Conservation (phyloP, 2,329 filamentous ascomycete genomes). For the Pseudogymnoascus sp. region DNA sequence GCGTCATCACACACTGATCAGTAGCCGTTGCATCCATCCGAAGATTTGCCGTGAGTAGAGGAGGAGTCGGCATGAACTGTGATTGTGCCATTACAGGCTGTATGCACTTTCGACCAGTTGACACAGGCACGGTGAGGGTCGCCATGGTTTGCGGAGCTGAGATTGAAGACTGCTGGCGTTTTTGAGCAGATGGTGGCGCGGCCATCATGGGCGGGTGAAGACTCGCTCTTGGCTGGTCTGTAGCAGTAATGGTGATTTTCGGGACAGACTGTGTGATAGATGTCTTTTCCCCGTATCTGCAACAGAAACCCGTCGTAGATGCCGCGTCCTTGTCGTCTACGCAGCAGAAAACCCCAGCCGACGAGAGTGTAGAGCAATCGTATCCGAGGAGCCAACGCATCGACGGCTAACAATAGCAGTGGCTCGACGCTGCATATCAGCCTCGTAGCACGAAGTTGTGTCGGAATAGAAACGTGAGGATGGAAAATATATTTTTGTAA, state of each 20-base stretch:
- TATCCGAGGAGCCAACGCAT: constrained; percentile 2
- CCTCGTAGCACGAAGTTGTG: background rate
- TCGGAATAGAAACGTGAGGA: background rate
- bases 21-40: constrained; percentile 2
- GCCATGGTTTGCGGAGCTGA: background rate
- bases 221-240: background rate
- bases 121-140: background rate
- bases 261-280: background rate
- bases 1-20: background rate
- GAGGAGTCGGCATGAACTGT: background rate
- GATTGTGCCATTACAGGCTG: background rate
- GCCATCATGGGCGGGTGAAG: background rate
- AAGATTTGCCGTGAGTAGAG: background rate
- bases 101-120: background rate
- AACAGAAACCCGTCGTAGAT: background rate
- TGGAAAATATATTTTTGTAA: background rate
- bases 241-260: background rate
- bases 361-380: background rate
- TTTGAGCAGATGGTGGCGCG: background rate
- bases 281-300: background rate
- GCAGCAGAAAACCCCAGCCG: background rate
- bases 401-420: background rate
- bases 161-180: background rate
- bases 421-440: background rate
- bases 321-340: background rate